These are phyloP conservation scores for Leccinum barrowsii DNA, from an alignment of 768 basidiomycete species.

Conservation along the genomic window DNA sequence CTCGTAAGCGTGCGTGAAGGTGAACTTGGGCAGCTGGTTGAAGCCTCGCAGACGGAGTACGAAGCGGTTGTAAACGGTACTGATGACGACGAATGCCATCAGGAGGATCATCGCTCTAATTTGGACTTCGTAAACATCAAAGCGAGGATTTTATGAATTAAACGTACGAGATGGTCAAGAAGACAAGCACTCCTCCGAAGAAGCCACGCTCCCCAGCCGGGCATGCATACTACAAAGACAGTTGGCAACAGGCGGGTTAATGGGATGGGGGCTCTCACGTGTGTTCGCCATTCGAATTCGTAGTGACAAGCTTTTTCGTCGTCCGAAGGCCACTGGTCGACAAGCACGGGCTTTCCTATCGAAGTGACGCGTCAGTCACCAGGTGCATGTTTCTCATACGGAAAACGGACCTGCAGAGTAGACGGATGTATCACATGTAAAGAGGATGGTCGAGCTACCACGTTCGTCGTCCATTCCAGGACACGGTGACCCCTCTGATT, in stretches of 20 bases:
- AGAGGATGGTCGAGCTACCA: conserved; percentile 69
- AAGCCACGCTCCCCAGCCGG: conserved; percentile 57
- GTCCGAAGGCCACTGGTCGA: conserved; percentile 61
- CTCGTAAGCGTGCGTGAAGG: conserved; percentile 25
- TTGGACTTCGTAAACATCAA: not conserved
- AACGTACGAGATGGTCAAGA: conserved; percentile 59
- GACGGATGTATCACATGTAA: conserved; percentile 69
- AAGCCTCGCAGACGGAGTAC: conserved; percentile 68
- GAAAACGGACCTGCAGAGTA: conserved; percentile 44
- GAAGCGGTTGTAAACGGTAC: conserved; percentile 75
- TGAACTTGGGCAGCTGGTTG: conserved; percentile 70
- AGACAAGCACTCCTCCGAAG: conserved; percentile 49
- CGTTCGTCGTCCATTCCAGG: conserved; percentile 37
- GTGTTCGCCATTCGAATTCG: conserved; percentile 81
- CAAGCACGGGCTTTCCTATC: conserved; percentile 47
- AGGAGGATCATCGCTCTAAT: conserved; percentile 53
- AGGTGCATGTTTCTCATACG: not conserved
- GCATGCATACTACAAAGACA: conserved; percentile 57
- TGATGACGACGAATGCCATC: conserved; percentile 62
- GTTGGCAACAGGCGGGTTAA: not conserved
- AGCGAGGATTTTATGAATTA: not conserved
- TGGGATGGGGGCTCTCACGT: conserved; percentile 43
- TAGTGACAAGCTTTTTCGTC: conserved; percentile 71
- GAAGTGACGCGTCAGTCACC: not conserved
- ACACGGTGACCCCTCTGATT: conserved; percentile 66